Conservation (phyloP, 2,329 filamentous ascomycete genomes). For the Clonostachys byssicola region DNA sequence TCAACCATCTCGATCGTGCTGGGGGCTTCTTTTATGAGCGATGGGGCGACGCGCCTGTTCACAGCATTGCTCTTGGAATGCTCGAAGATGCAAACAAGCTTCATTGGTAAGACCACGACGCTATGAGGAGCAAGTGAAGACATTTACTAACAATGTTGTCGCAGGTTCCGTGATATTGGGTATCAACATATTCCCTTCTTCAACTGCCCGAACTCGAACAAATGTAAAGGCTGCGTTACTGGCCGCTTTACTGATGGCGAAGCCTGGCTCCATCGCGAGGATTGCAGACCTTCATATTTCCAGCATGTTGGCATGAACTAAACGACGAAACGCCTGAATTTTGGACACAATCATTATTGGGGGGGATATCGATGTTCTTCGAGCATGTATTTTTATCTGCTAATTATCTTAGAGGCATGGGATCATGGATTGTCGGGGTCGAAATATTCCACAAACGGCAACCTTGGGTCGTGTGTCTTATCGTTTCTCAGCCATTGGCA, state of each 20-base stretch:
- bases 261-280: constrained; percentile 79
- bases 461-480: too few species aligned
- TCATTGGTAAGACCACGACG: constrained; percentile 67
- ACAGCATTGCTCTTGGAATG: constrained; percentile 86
- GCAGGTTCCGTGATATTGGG: constrained; percentile 96
- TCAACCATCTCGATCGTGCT: constrained; percentile 91
- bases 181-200: constrained; percentile 99
- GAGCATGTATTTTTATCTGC: too few species aligned
- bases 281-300: constrained; percentile 96
- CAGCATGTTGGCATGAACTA: constrained; percentile 84
- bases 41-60: constrained; percentile 97
- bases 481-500: too few species aligned
- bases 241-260: constrained; percentile 89
- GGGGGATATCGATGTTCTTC: too few species aligned
- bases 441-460: too few species aligned
- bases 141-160: neutral
- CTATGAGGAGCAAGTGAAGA: neutral
- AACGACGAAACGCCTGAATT: constrained; percentile 10
- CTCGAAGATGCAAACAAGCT: constrained; percentile 90
- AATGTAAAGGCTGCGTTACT: constrained; percentile 83
- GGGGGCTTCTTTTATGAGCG: constrained; percentile 98
- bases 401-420: too few species aligned
- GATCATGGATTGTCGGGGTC: too few species aligned
- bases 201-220: constrained; percentile 96
- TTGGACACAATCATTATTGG: constrained; percentile 5